phyloP scores from a whole-genome alignment of 352 stramenopile genomes.

The Phytophthora nicotianae region DNA sequence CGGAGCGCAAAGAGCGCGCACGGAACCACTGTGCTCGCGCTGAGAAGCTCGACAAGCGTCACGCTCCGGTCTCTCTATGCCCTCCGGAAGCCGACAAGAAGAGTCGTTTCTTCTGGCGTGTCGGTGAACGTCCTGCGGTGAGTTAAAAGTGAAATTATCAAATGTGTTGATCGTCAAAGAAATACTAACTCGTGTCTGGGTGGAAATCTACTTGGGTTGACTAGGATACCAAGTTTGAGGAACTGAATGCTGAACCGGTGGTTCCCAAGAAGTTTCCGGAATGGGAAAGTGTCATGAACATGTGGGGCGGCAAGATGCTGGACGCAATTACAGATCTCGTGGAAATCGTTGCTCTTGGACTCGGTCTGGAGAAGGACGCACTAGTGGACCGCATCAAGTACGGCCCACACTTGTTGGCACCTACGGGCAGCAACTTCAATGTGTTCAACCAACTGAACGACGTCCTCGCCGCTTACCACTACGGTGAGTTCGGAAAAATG shows the following conservation, averaged over 20 bases:
- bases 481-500: constrained; percentile 43
- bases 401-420: constrained; percentile 90
- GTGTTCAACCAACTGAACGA: constrained; percentile 82
- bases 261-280: constrained; percentile 86
- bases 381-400: constrained; percentile 82
- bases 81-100: constrained; percentile 92
- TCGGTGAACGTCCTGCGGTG: constrained; percentile 72
- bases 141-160: constrained; percentile 1
- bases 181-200: not conserved
- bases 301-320: constrained; percentile 92
- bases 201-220: not conserved
- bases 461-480: constrained; percentile 93
- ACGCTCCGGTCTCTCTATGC: constrained; percentile 84
- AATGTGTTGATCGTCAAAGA: not conserved
- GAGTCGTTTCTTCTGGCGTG: constrained; percentile 95
- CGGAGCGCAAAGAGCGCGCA: constrained; percentile 83
- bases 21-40: constrained; percentile 85
- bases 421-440: constrained; percentile 90
- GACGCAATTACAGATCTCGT: constrained; percentile 79
- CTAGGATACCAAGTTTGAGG: constrained; percentile 72
- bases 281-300: constrained; percentile 91
- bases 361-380: constrained; percentile 81
- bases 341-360: constrained; percentile 87
- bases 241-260: constrained; percentile 90
- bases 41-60: constrained; percentile 50